Conservation (phyloP, 2,329 filamentous ascomycete species). For the Colletotrichum truncatum region DNA sequence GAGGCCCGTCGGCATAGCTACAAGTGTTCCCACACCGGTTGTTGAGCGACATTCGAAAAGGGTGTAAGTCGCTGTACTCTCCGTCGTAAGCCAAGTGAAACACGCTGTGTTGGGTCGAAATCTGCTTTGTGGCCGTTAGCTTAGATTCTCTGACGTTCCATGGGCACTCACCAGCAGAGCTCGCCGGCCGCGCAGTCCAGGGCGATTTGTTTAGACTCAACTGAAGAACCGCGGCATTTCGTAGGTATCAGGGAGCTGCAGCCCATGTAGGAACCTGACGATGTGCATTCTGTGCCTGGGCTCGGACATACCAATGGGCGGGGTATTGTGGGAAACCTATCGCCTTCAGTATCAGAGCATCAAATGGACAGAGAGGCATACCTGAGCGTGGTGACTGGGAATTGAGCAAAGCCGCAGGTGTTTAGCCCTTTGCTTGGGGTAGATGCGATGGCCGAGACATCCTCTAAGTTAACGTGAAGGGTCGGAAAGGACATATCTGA, state of each 20-base stretch:
- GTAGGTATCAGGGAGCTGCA: conserved; percentile 5
- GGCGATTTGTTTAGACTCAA: not conserved
- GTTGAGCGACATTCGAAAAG: not conserved
- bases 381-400: not conserved
- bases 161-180: conserved; percentile 15
- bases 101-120: not conserved
- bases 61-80: not conserved
- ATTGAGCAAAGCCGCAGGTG: conserved; percentile 2
- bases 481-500: too few relatives aligned
- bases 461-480: not conserved
- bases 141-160: not conserved
- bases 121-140: not conserved
- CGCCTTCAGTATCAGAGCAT: not conserved
- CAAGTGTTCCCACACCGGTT: not conserved
- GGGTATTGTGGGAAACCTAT: not conserved
- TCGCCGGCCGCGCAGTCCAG: not conserved
- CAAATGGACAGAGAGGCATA: fast-evolving
- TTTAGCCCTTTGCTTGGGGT: not conserved
- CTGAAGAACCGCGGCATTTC: not conserved
- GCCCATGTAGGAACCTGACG: conserved; percentile 9
- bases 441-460: not conserved
- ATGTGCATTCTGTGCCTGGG: not conserved
- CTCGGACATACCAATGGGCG: not conserved
- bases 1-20: not conserved
- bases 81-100: not conserved